Base-by-base conservation (phyloP, 495 filamentous ascomycete genomes). In the Penicillium robsamsonii region DNA sequence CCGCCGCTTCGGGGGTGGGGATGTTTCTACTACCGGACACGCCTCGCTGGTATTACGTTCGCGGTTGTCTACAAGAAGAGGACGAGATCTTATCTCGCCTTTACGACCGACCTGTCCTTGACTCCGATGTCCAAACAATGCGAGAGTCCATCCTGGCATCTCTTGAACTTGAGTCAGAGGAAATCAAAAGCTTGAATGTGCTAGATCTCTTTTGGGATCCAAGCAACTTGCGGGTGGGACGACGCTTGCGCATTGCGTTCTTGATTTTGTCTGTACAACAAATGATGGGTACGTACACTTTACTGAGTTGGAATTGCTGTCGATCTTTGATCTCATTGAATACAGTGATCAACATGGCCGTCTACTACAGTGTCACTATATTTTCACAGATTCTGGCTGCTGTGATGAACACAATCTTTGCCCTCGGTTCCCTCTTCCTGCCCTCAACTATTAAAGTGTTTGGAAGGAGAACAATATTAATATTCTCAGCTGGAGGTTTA, bases 41-140 rank as follows among this genome's bases (percentile, higher is more conserved):
- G 4, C 74, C 74, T 9, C 65, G 74, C 24, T 75, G 72, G 72
- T 73, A 73, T 48, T 72, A 75, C 51, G 68, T 66, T 10, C 57
- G 58, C 20, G 65, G 63, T 38, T 57, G 69, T 5, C 49, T 53
- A 22, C 65, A 67, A 15, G 70, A 76, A 55, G 75, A 68, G 20
- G 67, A 73, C 49, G 46, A 56, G 8, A 56, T 67, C 7, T 62
- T 78, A 2, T 54, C 64, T 1, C 53, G 63, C 12, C 55, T 76
- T 24, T 58, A 74, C 42, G 70, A 51, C 17, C 38, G 8, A 13
- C 38, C 38, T 5, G 25, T 58, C 17, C 46, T 50, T 12, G 40
- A 51, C 27, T 12, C 22, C 13, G 42, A 46, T 29, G 59, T 61
- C 18, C 55, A 59, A 29, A 42, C 20, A 3, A 46, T 54, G 24